Conservation (phyloP, 768 basidiomycete species). For the Lactifluus subvellereus region DNA sequence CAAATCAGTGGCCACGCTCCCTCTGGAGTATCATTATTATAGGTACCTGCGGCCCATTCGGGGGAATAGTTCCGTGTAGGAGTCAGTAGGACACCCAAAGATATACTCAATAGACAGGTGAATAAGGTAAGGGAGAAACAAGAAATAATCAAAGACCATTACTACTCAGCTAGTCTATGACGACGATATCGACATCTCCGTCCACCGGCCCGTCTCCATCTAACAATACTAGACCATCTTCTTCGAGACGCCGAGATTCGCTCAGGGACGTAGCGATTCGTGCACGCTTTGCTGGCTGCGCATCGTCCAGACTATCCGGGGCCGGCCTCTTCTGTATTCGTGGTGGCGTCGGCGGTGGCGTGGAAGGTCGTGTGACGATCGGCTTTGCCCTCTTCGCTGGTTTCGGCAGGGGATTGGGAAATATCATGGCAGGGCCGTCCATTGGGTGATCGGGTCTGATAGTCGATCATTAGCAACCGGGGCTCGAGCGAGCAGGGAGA, state of each 20-base stretch:
- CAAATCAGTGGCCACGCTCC: too few relatives aligned
- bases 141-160: background rate
- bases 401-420: conserved; percentile 59
- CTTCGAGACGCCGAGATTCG: conserved; percentile 60
- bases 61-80: background rate
- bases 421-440: conserved; percentile 49
- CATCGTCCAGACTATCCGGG: conserved; percentile 49
- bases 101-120: conserved; percentile 17
- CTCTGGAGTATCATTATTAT: background rate
- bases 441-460: conserved; percentile 50
- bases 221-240: conserved; percentile 68
- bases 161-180: conserved; percentile 41
- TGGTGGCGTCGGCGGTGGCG: conserved; percentile 41
- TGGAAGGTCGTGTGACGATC: conserved; percentile 32
- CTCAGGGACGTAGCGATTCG: conserved; percentile 48
- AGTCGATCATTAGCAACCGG: background rate
- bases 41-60: background rate
- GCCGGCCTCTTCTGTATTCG: conserved; percentile 50
- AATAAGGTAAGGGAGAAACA: conserved; percentile 9
- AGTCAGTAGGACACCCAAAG: background rate
- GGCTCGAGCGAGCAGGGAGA: conserved; percentile 23
- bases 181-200: conserved; percentile 48
- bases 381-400: conserved; percentile 41
- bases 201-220: conserved; percentile 51
- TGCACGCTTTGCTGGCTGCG: conserved; percentile 53